These are phyloP conservation scores for Paracoccidioides brasiliensis DNA, from an alignment of 2,329 filamentous ascomycete genomes.

Conservation along the genomic window DNA sequence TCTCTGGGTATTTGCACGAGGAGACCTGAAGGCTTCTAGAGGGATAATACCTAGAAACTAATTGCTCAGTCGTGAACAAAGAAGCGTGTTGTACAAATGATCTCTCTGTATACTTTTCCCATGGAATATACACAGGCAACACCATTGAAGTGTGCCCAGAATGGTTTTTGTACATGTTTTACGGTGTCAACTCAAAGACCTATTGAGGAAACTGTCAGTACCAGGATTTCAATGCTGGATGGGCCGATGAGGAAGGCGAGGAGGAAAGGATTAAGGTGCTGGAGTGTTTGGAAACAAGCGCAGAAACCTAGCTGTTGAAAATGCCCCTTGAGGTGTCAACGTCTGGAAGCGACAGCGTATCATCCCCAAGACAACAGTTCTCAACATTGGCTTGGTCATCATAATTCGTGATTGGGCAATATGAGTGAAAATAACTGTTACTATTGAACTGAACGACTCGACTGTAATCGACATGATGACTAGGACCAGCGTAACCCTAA, in stretches of 20 bases:
- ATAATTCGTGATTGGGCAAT: constrained; percentile 43
- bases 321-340: constrained; percentile 43
- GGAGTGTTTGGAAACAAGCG: constrained; percentile 45
- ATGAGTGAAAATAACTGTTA: constrained; percentile 47
- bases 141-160: constrained; percentile 27
- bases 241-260: not conserved
- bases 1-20: constrained; percentile 1
- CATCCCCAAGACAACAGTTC: constrained; percentile 43
- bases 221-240: not conserved
- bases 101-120: constrained; percentile 30
- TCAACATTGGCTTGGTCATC: constrained; percentile 33
- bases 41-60: not conserved
- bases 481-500: constrained; percentile 31
- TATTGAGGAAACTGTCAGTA: not conserved
- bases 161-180: constrained; percentile 33
- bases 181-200: constrained; percentile 39
- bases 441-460: constrained; percentile 43
- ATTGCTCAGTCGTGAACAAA: not conserved
- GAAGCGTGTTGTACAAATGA: too few relatives aligned
- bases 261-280: constrained; percentile 29
- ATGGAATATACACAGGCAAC: constrained; percentile 34
- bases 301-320: constrained; percentile 47
- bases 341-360: constrained; percentile 46
- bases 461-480: constrained; percentile 40
- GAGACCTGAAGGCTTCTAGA: constrained; percentile 5